phyloP scores from a whole-genome alignment of 208 protist species.

The Leptomonas seymouri region DNA sequence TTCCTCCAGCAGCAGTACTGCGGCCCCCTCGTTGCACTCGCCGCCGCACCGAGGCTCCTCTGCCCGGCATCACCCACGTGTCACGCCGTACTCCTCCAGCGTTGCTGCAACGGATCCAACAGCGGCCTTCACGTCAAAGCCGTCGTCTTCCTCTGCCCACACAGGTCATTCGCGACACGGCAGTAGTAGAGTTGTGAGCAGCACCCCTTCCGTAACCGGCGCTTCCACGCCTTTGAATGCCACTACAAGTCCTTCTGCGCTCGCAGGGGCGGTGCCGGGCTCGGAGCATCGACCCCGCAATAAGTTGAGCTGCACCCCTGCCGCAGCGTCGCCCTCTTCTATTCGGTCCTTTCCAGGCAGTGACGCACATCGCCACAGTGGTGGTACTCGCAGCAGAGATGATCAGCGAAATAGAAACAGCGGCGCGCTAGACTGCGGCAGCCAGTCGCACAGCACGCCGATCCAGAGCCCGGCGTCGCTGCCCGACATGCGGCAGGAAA shows the following conservation, averaged over 20 bases:
- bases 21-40: neutral
- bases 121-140: neutral
- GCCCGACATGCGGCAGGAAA: constrained; percentile 20
- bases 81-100: neutral
- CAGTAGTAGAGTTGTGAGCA: neutral
- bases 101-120: neutral
- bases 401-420: neutral
- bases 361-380: neutral
- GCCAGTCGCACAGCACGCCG: neutral
- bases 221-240: neutral
- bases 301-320: neutral
- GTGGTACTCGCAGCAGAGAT: neutral
- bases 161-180: neutral
- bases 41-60: neutral
- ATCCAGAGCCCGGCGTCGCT: constrained; percentile 1
- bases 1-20: neutral
- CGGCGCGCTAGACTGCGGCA: neutral
- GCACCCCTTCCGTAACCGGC: neutral
- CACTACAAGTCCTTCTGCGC: neutral
- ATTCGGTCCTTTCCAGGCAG: neutral
- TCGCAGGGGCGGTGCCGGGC: neutral
- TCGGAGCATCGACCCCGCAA: neutral
- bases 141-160: neutral
- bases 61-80: neutral
- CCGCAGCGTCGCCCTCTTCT: neutral